Evolutionary conservation across 2,329 filamentous ascomycete genomes (phyloP), one percentile per base, ranked within the genome.

Genomic region (Diplodia corticola): DNA sequence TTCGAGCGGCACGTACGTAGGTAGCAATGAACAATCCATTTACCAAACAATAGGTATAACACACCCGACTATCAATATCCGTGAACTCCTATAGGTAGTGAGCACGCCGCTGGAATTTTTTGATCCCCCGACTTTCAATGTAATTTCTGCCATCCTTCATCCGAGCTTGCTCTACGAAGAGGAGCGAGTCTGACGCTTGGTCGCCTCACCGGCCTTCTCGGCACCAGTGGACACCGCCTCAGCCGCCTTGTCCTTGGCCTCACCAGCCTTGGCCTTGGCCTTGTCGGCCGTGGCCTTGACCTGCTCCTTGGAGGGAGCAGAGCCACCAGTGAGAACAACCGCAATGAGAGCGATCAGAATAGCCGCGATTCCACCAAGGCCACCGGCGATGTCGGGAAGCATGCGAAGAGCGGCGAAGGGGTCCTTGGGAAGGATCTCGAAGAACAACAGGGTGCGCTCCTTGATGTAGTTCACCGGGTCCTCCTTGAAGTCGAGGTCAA

Each of bases 401-500:
- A 92, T 91, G 83, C 92, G 91, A 82, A 93, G 83, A 63, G 93
- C 93, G 81, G 93, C 85, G 71, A 97, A 74, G 67, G 93, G 93
- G 80, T 96, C 90, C 73, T 88, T 86, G 84, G 92, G 87, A 78
- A 89, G 91, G 74, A 98, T 89, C 73, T 89, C 89, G 73, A 95
- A 78, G 87, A 99, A 99, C 69, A 96, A 88, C 73, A 96, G 90
- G 69, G 96, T 79, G 88, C 97, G 98, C 89, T 97, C 91, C 81
- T 89, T 91, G 81, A 97, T 80, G 81, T 91, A 99, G 72, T 83
- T 83, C 73, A 97, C 87, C 55, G 95, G 95, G 85, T 97, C 92
- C 70, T 97, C 94, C 74, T 88, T 82, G 89, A 99, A 98, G 79
- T 87, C 89, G 70, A 96, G 88, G 80, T 94, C 91, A 68, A 82